phyloP scores from a whole-genome alignment of 257 asterid genomes.

The Rauvolfia tetraphylla region DNA sequence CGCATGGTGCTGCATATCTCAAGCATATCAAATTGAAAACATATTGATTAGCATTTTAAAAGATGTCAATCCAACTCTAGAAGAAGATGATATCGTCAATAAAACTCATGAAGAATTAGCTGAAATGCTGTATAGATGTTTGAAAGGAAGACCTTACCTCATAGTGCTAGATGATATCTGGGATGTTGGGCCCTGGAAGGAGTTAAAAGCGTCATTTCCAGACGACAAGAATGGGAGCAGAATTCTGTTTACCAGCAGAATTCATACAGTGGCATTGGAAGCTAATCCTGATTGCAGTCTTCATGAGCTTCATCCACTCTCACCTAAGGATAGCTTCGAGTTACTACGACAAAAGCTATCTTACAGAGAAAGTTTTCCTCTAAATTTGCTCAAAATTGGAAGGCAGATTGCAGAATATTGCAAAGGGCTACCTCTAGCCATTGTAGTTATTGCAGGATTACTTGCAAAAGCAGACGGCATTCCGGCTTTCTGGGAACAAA shows the following conservation, averaged over 20 bases:
- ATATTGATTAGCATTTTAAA: too few species aligned
- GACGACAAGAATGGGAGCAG: too few species aligned
- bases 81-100: not conserved
- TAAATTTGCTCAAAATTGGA: not conserved
- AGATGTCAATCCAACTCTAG: not conserved
- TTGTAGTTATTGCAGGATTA: not conserved
- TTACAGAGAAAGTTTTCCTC: not conserved
- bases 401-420: not conserved
- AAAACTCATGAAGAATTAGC: not conserved
- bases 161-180: too few species aligned
- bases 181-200: too few species aligned
- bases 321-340: too few species aligned
- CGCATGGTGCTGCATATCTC: too few species aligned
- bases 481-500: not conserved
- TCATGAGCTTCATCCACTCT: too few species aligned
- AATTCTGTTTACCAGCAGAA: too few species aligned
- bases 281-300: too few species aligned
- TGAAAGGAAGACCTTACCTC: not conserved
- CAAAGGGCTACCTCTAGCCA: conserved; percentile 14
- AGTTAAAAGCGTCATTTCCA: too few species aligned
- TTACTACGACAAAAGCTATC: conserved; percentile 2
- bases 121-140: not conserved
- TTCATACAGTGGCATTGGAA: too few species aligned
- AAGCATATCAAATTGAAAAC: too few species aligned
- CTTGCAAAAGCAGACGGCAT: not conserved